Percentiles rank a stretch among this genome's conserved stretches.
These are phyloP conservation scores for Adansonia madagascariensis DNA, from an alignment of 441 rosid genomes.

Conservation along the genomic window DNA sequence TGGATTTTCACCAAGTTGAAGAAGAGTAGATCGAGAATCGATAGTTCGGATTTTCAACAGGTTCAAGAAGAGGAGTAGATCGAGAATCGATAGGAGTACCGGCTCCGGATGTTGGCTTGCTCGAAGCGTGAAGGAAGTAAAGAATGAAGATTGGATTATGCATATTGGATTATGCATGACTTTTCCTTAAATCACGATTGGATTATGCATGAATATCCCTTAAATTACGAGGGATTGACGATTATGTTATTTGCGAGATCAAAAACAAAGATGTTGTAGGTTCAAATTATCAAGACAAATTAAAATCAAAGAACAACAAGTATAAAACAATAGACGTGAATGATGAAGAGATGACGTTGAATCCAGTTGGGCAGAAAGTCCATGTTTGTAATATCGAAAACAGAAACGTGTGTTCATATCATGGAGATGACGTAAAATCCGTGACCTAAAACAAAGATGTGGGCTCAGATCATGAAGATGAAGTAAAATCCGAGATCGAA, in stretches of 20 bases:
- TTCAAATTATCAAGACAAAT: too few species aligned
- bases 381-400: too few species aligned
- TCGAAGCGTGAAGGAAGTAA: background rate
- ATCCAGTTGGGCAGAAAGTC: too few species aligned
- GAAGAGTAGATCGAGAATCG: background rate
- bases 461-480: too few species aligned
- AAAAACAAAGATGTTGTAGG: background rate
- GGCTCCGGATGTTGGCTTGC: background rate
- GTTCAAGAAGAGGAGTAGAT: background rate
- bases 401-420: too few species aligned
- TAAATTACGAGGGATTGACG: background rate
- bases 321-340: background rate
- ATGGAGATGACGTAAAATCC: too few species aligned
- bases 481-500: too few species aligned
- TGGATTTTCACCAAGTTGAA: too few species aligned
- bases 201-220: background rate
- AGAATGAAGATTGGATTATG: background rate
- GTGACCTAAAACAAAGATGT: too few species aligned
- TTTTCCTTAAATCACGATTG: background rate
- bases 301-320: background rate
- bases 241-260: background rate
- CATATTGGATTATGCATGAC: conserved; percentile 6
- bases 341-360: background rate
- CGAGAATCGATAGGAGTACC: background rate
- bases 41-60: background rate